Evolutionary conservation across 495 filamentous ascomycete genomes (phyloP), one percentile per base, ranked within the genome.

Genomic region (Xylaria flabelliformis): DNA sequence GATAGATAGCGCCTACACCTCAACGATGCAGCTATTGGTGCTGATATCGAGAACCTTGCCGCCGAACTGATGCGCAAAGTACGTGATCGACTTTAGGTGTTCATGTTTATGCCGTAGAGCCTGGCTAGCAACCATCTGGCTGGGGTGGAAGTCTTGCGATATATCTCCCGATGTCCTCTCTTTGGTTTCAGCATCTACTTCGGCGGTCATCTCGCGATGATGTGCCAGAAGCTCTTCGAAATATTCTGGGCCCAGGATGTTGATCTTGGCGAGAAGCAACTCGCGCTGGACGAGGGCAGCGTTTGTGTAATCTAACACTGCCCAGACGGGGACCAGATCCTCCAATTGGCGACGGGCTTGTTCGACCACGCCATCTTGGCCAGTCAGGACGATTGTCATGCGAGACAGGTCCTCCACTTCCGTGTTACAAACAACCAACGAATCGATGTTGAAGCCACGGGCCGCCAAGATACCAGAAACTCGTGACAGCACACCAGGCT

Each of bases 381-480:
- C 96, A 70, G 92, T 92, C 53, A 99, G 87, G 69, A 99, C 96
- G 74, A 99, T 99, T 50, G 96, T 98, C 96, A 99, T 99, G 75
- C 96, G 94, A 26, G 94, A 97, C 39, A 99, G 84, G 76, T 99
- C 95, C 74, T 94, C 94, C n/a, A 99, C 95, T 83, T 98, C 96
- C 55, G 96, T 99, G 80, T 92, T 94, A 85, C 96, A 98, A 50
- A 99, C 96, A 62, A 99, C 96, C 69, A 99, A 85, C 68, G 92
- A 95, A 88, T 99, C 96, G 79, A 99, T 99, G 85, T 99, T 99
- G 91, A 99, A 99, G 70, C 96, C 96, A 51, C 96, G 89, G 36
- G 96, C 96, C 19, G 96, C 96, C 41, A 99, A 88, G 79, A 99
- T 98, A 67, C 96, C 96, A 12, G 96, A 98, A 13, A 99, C 93